Evolutionary conservation across 805 yeast species (phyloP), one percentile per base, ranked within the genome.

Genomic region (Kodamaea neixiangensis): DNA sequence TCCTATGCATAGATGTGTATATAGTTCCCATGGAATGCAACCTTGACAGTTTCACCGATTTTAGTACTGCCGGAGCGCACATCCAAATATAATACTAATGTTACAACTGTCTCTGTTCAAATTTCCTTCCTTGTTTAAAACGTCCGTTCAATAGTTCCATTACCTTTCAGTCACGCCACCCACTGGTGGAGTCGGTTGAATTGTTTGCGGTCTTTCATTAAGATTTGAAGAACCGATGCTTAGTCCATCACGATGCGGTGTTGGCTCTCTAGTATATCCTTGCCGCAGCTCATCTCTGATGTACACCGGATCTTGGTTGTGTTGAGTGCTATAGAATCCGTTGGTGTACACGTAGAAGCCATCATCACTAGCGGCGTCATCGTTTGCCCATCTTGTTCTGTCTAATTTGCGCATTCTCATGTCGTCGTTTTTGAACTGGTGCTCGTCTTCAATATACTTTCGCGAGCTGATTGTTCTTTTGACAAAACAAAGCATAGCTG

Each of bases 401-500:
- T 50, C 48, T 11, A 52, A 21, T 11, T 61, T 57, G 38, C 64
- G 54, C 47, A 59, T 58, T 50, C 70, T 58, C 73, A 69, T 68
- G 46, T 69, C 74, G 49, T 70, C 72, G 51, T 65, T 67, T 13
- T 58, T 63, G 51, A 65, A 61, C n/a, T 51, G 54, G 37, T 57
- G 58, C 15, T 56, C 63, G 21, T 68, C 72, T 25, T 71, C 71
- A 47, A 73, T 63, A 51, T 69, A 69, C 60, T 69, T 62, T 58
- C 85, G 63, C 15, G 85, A 77, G 19, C 79, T 76, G 3, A 83
- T 79, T 0, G 87, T 78, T 57, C 97, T 73, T 61, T 92, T 81
- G 73, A 86, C 77, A 48, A 88, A 76, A 64, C 96, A 89, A 15
- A 87, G 67, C 55, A 85, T 64, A 1, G 90, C 78, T 1, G 89